Conservation (phyloP, 73 alveolate genomes). For the Uronychia setigera region DNA sequence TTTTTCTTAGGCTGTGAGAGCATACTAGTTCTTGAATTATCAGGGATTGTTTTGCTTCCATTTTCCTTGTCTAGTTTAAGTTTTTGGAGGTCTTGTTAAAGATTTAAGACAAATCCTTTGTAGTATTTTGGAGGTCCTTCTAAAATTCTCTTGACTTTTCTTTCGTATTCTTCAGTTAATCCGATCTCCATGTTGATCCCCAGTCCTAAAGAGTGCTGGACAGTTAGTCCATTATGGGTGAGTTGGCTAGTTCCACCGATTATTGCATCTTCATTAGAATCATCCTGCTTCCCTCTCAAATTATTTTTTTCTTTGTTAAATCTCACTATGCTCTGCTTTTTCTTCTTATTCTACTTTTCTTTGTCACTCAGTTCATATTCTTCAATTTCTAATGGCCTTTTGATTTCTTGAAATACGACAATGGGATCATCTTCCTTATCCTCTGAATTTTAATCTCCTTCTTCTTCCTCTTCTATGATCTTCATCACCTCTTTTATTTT, state of each 20-base stretch:
- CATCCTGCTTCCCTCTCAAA: background rate
- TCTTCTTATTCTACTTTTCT: background rate
- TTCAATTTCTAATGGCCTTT: background rate
- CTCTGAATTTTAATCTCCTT: background rate
- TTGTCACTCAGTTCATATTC: background rate
- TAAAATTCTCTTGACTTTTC: slow-evolving; percentile 42
- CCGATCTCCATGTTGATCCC: slow-evolving; percentile 30
- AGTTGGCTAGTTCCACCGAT: background rate
- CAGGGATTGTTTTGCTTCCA: background rate
- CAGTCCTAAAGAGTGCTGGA: background rate
- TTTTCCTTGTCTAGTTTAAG: slow-evolving; percentile 4
- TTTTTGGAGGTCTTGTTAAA: slow-evolving; percentile 33
- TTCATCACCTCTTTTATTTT: slow-evolving; percentile 69
- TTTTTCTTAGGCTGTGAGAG: background rate
- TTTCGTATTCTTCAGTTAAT: slow-evolving; percentile 45
- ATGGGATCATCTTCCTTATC: background rate
- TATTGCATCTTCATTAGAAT: background rate
- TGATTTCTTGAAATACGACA: slow-evolving; percentile 5
- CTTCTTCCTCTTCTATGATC: slow-evolving; percentile 62
- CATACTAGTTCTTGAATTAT: no score
- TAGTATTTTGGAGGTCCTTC: slow-evolving; percentile 56
- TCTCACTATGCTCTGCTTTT: background rate
- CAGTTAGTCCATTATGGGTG: background rate
- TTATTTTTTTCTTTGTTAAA: no score
- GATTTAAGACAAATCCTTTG: slow-evolving; percentile 46